These are phyloP conservation scores for Colletotrichum kahawae DNA, from an alignment of 2,329 filamentous ascomycete species.

Conservation along the genomic window DNA sequence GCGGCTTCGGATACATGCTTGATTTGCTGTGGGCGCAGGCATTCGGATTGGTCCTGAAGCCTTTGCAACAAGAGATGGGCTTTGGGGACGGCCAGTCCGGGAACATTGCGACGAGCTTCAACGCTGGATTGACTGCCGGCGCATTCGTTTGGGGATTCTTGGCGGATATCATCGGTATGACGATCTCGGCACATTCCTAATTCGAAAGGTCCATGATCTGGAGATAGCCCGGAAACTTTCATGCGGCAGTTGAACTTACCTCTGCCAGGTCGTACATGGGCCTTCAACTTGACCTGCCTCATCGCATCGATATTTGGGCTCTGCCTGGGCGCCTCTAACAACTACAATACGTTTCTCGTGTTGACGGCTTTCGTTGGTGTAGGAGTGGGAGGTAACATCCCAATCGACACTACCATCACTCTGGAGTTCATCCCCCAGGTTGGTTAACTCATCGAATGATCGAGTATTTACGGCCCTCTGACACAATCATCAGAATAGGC, in stretches of 20 bases:
- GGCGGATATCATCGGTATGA: slow-evolving; percentile 51
- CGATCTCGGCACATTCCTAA: not conserved
- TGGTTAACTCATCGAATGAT: not conserved
- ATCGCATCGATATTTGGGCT: slow-evolving; percentile 59
- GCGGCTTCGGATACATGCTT: slow-evolving; percentile 59
- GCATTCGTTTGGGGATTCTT: slow-evolving; percentile 61
- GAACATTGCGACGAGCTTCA: slow-evolving; percentile 60
- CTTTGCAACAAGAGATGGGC: slow-evolving; percentile 61
- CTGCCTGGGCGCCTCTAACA: slow-evolving; percentile 52
- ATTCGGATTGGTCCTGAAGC: slow-evolving; percentile 58
- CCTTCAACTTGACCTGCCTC: slow-evolving; percentile 64
- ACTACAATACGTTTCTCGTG: slow-evolving; percentile 55
- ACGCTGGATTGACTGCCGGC: slow-evolving; percentile 57
- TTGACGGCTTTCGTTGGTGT: slow-evolving; percentile 60
- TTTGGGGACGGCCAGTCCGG: slow-evolving; percentile 43
- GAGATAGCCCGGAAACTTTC: not conserved
- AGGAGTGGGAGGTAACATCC: slow-evolving; percentile 58
- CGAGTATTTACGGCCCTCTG: not conserved
- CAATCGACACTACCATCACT: slow-evolving; percentile 60
- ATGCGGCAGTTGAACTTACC: not conserved
- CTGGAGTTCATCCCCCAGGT: slow-evolving; percentile 59
- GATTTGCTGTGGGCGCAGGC: slow-evolving; percentile 64
- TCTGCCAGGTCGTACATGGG: slow-evolving; percentile 50
- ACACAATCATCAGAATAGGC: slow-evolving; percentile 35
- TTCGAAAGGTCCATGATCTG: not conserved